phyloP scores from a whole-genome alignment of 2,329 filamentous ascomycete genomes.

The Xylaria sp. region DNA sequence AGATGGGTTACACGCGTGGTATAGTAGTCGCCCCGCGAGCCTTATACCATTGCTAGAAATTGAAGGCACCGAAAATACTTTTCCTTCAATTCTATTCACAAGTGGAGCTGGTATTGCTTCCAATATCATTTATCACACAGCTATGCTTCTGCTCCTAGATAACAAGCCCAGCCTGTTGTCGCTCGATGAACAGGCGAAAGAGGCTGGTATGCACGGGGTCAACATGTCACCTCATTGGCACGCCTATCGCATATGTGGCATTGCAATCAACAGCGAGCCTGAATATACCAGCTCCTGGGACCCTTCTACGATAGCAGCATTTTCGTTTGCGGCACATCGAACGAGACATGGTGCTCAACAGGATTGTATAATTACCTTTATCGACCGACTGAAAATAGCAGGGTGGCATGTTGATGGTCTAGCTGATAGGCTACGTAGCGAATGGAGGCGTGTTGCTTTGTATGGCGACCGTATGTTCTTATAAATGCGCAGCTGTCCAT shows the following conservation, averaged over 20 bases:
- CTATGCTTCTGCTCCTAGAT: slow-evolving; percentile 39
- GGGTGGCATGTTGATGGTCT: slow-evolving; percentile 39
- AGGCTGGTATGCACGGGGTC: neutral
- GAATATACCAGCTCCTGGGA: slow-evolving; percentile 37
- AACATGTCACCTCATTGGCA: slow-evolving; percentile 37
- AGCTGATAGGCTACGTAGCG: slow-evolving; percentile 21
- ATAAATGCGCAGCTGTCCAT: neutral
- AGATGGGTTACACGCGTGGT: slow-evolving; percentile 21
- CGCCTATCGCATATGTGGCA: slow-evolving; percentile 39
- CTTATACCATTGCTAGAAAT: slow-evolving; percentile 31
- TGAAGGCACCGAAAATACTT: slow-evolving; percentile 16
- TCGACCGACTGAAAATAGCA: slow-evolving; percentile 30
- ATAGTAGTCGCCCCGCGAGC: slow-evolving; percentile 23
- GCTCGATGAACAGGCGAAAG: neutral
- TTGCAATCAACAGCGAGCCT: slow-evolving; percentile 39
- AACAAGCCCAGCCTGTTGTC: slow-evolving; percentile 18
- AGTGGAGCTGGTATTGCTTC: slow-evolving; percentile 36
- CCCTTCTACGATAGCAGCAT: slow-evolving; percentile 39
- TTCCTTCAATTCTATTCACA: slow-evolving; percentile 35
- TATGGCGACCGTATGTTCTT: neutral
- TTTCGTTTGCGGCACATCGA: slow-evolving; percentile 31
- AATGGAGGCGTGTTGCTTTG: slow-evolving; percentile 29
- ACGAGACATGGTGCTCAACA: slow-evolving; percentile 33
- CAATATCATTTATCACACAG: slow-evolving; percentile 37
- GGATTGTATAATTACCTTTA: slow-evolving; percentile 29